Evolutionary conservation across 768 basidiomycete genomes (phyloP), one percentile per base, ranked within the genome.

Genomic region (Glaciozyma antarctica): DNA sequence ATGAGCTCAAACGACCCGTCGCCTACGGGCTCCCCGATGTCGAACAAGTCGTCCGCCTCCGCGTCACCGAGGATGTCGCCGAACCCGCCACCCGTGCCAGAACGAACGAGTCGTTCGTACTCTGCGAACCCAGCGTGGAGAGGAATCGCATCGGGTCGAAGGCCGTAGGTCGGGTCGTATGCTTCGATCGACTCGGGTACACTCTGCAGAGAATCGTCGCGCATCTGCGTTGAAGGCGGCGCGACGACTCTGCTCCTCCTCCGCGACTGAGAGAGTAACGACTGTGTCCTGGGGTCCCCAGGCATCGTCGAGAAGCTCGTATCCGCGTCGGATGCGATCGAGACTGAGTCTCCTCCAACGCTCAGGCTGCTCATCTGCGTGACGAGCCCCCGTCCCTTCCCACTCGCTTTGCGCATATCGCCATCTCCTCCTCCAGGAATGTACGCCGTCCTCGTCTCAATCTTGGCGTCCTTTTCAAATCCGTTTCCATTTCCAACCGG

Each of bases 111-210:
- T 47, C 81, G 83, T 26, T 86, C 84, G 70, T 95, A 92, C 10
- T 82, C 82, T 53, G 82, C 81, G 76, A 93, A 95, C 5, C 85
- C 82, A 65, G 86, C 86, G 77, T 90, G 93, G 1, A 82, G 81
- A 0, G 92, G 92, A 2, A 94, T 79, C 2, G 89, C 88, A 73
- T 97, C 93, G 0, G 91, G 90, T 30, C 94, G 86, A 17, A 98
- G 79, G 21, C 94, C 94, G 74, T 99, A 97, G 0, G 94, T 97
- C 1, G 92, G 94, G 73, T 98, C 94, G 76, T 88, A 95, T 66
- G 88, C 85, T 77, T 95, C 92, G 41, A 91, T 79, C 53, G 65
- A 67, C 43, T 83, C 83, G 24, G 83, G 82, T 61, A 84, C 82
- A 15, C 79, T 77, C n/a, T 71, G 63, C 55, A 71, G 66, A 26